Percentiles rank a stretch among this genome's conserved stretches.
phyloP scores from a whole-genome alignment of 257 asterid species.

The Fraxinus anomala region DNA sequence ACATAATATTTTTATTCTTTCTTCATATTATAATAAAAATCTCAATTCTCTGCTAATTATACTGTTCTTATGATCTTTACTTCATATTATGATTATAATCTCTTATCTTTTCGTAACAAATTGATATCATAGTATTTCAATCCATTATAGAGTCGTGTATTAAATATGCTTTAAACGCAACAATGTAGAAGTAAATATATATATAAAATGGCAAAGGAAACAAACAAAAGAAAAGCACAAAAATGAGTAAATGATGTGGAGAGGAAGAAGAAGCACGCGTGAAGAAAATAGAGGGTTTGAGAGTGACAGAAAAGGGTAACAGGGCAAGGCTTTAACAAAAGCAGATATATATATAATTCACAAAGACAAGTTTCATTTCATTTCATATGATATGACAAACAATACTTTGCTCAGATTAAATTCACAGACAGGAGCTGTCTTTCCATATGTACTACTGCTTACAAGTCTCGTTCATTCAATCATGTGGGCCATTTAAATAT shows the following conservation, averaged over 20 bases:
- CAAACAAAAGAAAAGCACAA: not conserved
- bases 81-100: too few relatives aligned
- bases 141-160: too few relatives aligned
- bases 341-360: not conserved
- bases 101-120: too few relatives aligned
- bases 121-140: too few relatives aligned
- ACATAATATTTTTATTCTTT: too few relatives aligned
- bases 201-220: not conserved
- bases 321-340: not conserved
- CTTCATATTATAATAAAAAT: too few relatives aligned
- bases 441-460: not conserved
- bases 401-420: not conserved
- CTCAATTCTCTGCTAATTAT: too few relatives aligned
- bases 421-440: not conserved
- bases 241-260: constrained; percentile 7
- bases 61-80: too few relatives aligned
- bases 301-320: not conserved
- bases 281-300: not conserved
- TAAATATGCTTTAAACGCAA: too few relatives aligned
- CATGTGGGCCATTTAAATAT: not conserved
- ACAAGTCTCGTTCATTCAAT: not conserved
- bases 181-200: not conserved
- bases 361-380: not conserved
- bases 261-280: constrained; percentile 1
- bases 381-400: not conserved